Base-by-base conservation (phyloP, 2,329 filamentous ascomycete genomes). In the Phoma sp. region DNA sequence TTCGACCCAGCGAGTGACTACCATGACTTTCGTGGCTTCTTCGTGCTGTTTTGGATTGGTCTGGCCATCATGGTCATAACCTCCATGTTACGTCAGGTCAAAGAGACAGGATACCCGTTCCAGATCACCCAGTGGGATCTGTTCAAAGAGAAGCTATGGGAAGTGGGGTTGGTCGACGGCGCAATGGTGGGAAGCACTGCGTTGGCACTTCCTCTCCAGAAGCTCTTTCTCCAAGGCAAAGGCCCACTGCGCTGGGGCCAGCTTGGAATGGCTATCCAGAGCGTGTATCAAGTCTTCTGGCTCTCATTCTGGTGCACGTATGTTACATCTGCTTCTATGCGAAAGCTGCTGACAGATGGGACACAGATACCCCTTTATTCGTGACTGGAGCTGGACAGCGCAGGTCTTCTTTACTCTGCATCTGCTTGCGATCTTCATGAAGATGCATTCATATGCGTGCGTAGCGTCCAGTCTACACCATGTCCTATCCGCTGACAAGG, bases 21-120 rank as follows among this genome's bases (percentile, higher is more conserved):
- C 74, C 87, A 87, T 68, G 92, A 99, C 76, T 99, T 99, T 74
- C 87, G 91, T 66, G 95, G 95, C 71, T 99, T 99, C 83, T 99
- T 97, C 78, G 91, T 95, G 48, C 84, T 99, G 33, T 99, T 99
- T 78, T 99, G 95, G 95, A 93, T 99, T 61, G 91, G 91, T 8
- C 82, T 99, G 55, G 91, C 90, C 64, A 96, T 99, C 75, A 96
- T 99, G 93, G 91, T 93, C 67, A 88, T 96, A 59, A 98, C 93
- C 2, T 90, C 90, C n/a, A 91, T 92, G 81, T 78, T 97, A 68
- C 87, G 93, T 67, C 98, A 96, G 74, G 86, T 95, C 70, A 96
- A 93, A 75, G 95, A 98, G 72, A 97, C 91, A 0, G 95, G 95
- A 22, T 90, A 89, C 71, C 90, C 93, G 13, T 79, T 98, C 66